Percentiles rank a stretch among this genome's conserved stretches.
These are phyloP conservation scores for Malassezia furfur DNA, from an alignment of 1,284 basidiomycete species.

Conservation along the genomic window DNA sequence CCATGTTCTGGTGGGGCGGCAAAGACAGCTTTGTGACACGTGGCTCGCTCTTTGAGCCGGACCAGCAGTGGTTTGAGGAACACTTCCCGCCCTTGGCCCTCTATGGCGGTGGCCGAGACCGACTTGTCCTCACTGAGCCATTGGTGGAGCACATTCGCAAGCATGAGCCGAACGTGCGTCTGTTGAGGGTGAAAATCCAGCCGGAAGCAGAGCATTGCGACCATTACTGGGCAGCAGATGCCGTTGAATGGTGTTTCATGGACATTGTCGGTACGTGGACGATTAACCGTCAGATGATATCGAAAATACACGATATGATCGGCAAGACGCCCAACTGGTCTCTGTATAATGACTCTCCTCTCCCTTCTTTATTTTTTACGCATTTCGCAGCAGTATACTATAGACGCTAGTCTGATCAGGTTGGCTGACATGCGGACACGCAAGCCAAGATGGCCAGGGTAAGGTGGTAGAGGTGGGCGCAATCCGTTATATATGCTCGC, in stretches of 20 bases:
- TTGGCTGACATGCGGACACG: too few species aligned
- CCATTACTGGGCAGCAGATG: conserved; percentile 56
- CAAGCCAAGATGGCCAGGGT: too few species aligned
- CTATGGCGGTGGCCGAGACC: conserved; percentile 51
- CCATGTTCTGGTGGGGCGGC: conserved; percentile 58
- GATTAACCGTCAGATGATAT: conserved; percentile 24
- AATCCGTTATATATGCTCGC: not conserved
- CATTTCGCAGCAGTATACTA: too few species aligned
- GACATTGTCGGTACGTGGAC: conserved; percentile 38
- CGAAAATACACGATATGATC: conserved; percentile 17
- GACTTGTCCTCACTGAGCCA: conserved; percentile 40
- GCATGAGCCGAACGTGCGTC: conserved; percentile 49
- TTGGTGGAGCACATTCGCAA: conserved; percentile 33
- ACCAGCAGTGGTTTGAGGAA: conserved; percentile 55
- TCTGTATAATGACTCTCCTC: not conserved
- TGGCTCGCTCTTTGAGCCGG: conserved; percentile 55
- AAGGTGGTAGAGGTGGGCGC: too few species aligned
- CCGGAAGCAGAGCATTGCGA: conserved; percentile 52
- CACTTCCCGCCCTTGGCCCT: conserved; percentile 56
- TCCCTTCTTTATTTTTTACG: not conserved
- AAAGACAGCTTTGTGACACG: conserved; percentile 57
- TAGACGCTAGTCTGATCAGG: too few species aligned
- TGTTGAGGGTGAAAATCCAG: conserved; percentile 54
- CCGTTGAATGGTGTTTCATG: conserved; percentile 56
- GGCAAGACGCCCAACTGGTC: not conserved